These are phyloP conservation scores for Amaranthus tricolor DNA, from an alignment of 179 eudicot species.

Conservation along the genomic window DNA sequence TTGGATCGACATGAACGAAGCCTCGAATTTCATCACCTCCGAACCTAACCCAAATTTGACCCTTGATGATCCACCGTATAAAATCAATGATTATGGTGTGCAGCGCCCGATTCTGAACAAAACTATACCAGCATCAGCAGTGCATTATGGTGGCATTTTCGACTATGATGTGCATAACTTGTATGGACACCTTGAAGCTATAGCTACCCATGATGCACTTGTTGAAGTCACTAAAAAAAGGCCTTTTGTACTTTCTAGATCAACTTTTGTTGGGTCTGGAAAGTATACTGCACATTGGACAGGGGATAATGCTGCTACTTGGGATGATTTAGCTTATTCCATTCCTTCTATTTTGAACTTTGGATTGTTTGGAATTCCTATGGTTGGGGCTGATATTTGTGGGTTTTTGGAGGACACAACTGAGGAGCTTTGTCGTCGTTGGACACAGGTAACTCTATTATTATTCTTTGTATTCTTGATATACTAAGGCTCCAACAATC, in stretches of 20 bases:
- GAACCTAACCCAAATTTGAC: conserved; percentile 32
- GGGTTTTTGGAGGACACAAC: conserved; percentile 45
- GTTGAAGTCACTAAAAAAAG: conserved; percentile 34
- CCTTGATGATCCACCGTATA: conserved; percentile 57
- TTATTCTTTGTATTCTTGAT: no score
- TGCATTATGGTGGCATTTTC: conserved; percentile 37
- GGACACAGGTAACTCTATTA: conserved; percentile 42
- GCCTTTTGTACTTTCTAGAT: conserved; percentile 47
- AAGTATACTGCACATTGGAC: conserved; percentile 60
- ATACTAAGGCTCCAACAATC: no score
- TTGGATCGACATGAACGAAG: conserved; percentile 76
- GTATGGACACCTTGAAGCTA: conserved; percentile 45
- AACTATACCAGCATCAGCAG: conserved; percentile 43
- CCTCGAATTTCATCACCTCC: conserved; percentile 47
- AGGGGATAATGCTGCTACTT: conserved; percentile 57
- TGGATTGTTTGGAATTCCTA: conserved; percentile 53
- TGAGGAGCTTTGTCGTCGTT: conserved; percentile 53
- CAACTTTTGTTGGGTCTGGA: conserved; percentile 56
- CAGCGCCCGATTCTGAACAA: conserved; percentile 33
- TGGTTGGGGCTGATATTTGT: conserved; percentile 66
- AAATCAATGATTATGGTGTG: conserved; percentile 42
- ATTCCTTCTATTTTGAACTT: conserved; percentile 47
- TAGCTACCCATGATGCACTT: conserved; percentile 35
- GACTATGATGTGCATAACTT: conserved; percentile 52
- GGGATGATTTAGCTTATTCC: conserved; percentile 48